Percentiles rank a stretch among this genome's conserved stretches.
Conservation (phyloP, 305 asterid genomes). For the Ilex paraguariensis region DNA sequence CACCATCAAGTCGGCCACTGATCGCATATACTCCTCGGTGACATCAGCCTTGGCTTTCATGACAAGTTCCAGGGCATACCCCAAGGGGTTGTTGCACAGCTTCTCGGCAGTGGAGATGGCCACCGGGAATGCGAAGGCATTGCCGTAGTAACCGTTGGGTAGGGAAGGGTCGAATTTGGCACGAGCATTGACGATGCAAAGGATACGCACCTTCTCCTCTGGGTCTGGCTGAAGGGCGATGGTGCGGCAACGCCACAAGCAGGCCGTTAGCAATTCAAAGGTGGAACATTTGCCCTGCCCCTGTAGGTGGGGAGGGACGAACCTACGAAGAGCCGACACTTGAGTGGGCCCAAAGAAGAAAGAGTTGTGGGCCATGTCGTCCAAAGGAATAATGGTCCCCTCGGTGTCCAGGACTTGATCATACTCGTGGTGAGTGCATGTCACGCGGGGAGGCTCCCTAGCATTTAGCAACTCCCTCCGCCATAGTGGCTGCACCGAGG, state of each 20-base stretch:
- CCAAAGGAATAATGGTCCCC: constrained; percentile 47
- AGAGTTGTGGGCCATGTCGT: constrained; percentile 29
- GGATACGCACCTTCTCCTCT: constrained; percentile 38
- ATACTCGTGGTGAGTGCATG: constrained; percentile 28
- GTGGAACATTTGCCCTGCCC: constrained; percentile 23
- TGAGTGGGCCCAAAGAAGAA: constrained; percentile 33
- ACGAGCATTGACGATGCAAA: constrained; percentile 34
- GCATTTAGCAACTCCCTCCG: constrained; percentile 39
- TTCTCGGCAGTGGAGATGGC: constrained; percentile 25
- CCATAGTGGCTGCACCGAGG: constrained; percentile 55
- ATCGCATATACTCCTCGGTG: constrained; percentile 24
- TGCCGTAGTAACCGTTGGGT: constrained; percentile 34
- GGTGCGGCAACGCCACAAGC: constrained; percentile 40
- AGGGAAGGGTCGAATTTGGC: constrained; percentile 24
- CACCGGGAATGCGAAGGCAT: constrained; percentile 29
- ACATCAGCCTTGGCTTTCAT: constrained; percentile 13
- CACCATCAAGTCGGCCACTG: constrained; percentile 27
- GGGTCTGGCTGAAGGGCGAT: constrained; percentile 38
- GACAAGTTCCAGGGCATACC: constrained; percentile 20
- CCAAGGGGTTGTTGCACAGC: constrained; percentile 21
- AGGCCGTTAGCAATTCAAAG: constrained; percentile 36
- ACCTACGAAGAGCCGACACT: constrained; percentile 32
- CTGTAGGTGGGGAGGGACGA: not conserved
- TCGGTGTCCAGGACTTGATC: constrained; percentile 37
- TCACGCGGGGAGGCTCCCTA: constrained; percentile 21